Base-by-base conservation (phyloP, 2,329 filamentous ascomycete species). In the Fusarium clavum region DNA sequence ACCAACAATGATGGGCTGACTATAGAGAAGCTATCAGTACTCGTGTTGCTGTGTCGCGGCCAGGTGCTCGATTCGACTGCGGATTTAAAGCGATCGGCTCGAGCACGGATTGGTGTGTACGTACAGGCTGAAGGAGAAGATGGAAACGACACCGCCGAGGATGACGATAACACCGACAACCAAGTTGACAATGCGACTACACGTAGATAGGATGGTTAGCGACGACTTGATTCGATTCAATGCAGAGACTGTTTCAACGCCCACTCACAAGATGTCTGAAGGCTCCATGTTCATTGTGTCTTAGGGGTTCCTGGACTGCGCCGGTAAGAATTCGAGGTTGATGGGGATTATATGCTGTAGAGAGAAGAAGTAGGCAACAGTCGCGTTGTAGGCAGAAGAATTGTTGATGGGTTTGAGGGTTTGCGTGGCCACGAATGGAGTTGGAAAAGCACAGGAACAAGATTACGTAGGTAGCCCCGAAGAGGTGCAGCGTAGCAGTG, bases 101-200 rank as follows among this genome's bases (percentile, higher is more conserved):
- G 54, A 51, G 30, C 14, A 22, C 16, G 29, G 48, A 16, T 40
- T 56, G 49, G 52, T 30, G 34, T 45, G 24, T 53, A 85, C 89
- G 78, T 86, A 91, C 89, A 92, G 84, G 59, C 73, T 74, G 61
- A 87, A 77, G 41, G 83, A 78, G 78, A 92, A 92, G 83, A 94
- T 90, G 77, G 93, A 90, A 69, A 85, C 86, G 77, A 94, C 86
- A 76, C 94, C 95, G 72, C 94, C 95, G 49, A 97, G 85, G 49
- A 97, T 85, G 90, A 97, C 97, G 73, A 97, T 87, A 73, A 91
- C 91, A 76, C 91, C 96, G 70, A 97, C 90, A 76, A 85, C 93
- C 81, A 99, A 86, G 87, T 99, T 99, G 81, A 97, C 93, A 79
- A 98, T 90, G 79, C 96, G 96, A 85, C 96, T 98, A 80, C 64